Base-by-base conservation (phyloP, 2,329 filamentous ascomycete species). In the Fusarium devonianum region DNA sequence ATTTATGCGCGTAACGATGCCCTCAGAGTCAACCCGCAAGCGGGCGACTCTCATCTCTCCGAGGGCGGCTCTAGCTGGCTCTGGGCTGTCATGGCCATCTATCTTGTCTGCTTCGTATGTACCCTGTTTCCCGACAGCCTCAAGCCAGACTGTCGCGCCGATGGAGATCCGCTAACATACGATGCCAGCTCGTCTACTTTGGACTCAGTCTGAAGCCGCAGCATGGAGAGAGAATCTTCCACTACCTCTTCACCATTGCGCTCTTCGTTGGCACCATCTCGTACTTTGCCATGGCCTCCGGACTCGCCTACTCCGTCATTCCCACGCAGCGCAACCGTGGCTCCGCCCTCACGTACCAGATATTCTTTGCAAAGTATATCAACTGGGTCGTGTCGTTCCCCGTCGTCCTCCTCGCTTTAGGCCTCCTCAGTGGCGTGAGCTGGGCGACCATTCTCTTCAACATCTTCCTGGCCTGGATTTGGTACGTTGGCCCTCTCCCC, bases 281-380 rank as follows among this genome's bases (percentile, higher is more conserved):
- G 40, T 83, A 83, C 73, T 84, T 70, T 55, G 72, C 79, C 49
- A 72, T 76, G 67, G 81, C 79, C 5, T 77, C 79, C 5, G 75
- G 81, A 56, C 71, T 83, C 2, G 80, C 71, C 43, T 82, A 69
- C 64, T 66, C 60, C 9, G 63, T 75, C n/a, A 49, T 81, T 34
- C 19, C 37, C 7, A 71, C 77, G 18, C 47, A 61, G 41, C 56
- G 51, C 8, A 47, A 64, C 39, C 39, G 54, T 12, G 37, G 49
- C 1, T 26, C 53, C n/a, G 58, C 60, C 4, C 59, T 64, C 38
- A 69, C 75, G 47, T 65, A 73, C 51, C 78, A 83, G 58, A 76
- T 83, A 62, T 83, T 82, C 71, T 84, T 74, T 65, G 73, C 75
- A 49, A 79, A 80, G 65, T 83, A 83, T 62, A 71, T 82, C 66